Conservation (phyloP, 164 flowering plant genomes). For the Macadamia integrifolia region DNA sequence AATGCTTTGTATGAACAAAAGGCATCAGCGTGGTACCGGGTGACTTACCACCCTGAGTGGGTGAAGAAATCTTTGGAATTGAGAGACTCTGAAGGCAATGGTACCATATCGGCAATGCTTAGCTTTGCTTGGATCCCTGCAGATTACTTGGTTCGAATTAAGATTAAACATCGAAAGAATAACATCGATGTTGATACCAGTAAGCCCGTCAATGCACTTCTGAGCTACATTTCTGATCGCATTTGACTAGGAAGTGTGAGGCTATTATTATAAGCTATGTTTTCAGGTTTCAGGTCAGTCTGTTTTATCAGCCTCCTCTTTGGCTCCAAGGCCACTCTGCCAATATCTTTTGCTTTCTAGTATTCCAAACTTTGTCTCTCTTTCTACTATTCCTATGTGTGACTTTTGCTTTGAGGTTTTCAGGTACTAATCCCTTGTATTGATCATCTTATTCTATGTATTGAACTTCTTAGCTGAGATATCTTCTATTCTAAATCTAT, state of each 20-base stretch:
- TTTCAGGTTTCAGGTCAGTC: too few relatives aligned
- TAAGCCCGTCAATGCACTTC: conserved; percentile 62
- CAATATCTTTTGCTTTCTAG: conserved; percentile 16
- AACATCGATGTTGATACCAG: conserved; percentile 17
- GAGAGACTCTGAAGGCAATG: conserved; percentile 30
- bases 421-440: too few relatives aligned
- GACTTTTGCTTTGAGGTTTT: too few relatives aligned
- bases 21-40: conserved; percentile 98
- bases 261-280: neutral
- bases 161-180: conserved; percentile 35
- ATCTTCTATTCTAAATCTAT: too few relatives aligned
- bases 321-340: conserved; percentile 72
- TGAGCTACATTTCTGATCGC: conserved; percentile 43
- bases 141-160: conserved; percentile 82
- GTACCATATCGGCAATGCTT: conserved; percentile 30
- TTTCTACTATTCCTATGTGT: neutral
- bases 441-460: too few relatives aligned
- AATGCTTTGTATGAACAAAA: conserved; percentile 55
- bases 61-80: conserved; percentile 39
- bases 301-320: too few relatives aligned
- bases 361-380: too few relatives aligned
- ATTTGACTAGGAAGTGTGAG: conserved; percentile 25
- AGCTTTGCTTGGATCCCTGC: conserved; percentile 94
- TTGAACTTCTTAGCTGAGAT: too few relatives aligned
- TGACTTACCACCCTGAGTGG: conserved; percentile 77